Percentiles rank a stretch among this genome's conserved stretches.
Evolutionary conservation across 2,329 filamentous ascomycete genomes (phyloP).

Genomic region (Aspergillus glaucus): DNA sequence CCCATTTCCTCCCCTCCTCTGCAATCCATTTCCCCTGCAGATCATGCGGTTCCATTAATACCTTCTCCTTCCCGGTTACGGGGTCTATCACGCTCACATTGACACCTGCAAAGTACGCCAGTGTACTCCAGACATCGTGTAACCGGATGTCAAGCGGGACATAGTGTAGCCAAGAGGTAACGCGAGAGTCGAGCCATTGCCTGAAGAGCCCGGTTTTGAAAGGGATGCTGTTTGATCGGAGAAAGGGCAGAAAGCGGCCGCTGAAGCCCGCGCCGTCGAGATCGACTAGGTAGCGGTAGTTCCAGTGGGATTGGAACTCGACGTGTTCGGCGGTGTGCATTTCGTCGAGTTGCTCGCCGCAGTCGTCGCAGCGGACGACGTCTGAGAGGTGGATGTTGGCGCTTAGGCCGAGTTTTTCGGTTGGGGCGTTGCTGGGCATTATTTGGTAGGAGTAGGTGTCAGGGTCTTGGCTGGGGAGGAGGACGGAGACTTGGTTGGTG

Average conservation of each 20-base stretch:
- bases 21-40: constrained; percentile 60
- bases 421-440: constrained; percentile 34
- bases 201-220: constrained; percentile 66
- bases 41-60: constrained; percentile 45
- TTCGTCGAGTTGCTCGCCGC: constrained; percentile 47
- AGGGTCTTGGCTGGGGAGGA: constrained; percentile 45
- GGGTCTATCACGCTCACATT: constrained; percentile 12
- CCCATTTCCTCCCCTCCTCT: constrained; percentile 60
- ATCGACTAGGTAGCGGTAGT: constrained; percentile 65
- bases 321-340: constrained; percentile 43
- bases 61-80: constrained; percentile 39
- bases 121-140: constrained; percentile 65
- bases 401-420: constrained; percentile 48
- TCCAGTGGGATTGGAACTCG: constrained; percentile 54
- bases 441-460: constrained; percentile 51
- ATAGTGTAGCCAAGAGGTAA: constrained; percentile 73
- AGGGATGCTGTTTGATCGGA: constrained; percentile 62
- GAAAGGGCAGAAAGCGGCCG: constrained; percentile 57
- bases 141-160: constrained; percentile 69
- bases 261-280: constrained; percentile 64
- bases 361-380: constrained; percentile 54
- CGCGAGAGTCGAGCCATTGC: constrained; percentile 70
- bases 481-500: constrained; percentile 47
- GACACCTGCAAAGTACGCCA: constrained; percentile 65
- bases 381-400: constrained; percentile 55